Evolutionary conservation across 371 early-diverging fungal species (phyloP).

Genomic region (Mucor irregularis): DNA sequence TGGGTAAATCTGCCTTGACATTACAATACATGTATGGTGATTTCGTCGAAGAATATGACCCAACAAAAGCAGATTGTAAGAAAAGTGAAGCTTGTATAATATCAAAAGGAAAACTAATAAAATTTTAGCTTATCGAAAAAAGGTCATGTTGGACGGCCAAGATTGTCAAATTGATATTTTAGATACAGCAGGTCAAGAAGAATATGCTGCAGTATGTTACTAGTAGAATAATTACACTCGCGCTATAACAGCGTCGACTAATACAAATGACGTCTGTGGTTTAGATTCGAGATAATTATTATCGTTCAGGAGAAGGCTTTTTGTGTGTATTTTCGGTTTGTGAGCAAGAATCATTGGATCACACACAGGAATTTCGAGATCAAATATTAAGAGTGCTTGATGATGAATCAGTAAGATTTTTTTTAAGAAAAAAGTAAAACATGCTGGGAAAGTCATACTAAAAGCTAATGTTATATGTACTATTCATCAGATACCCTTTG

Average conservation of each 20-base stretch:
- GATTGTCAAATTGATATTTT: constrained; percentile 88
- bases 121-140: constrained; percentile 59
- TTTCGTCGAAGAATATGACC: constrained; percentile 92
- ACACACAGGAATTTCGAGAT: constrained; percentile 82
- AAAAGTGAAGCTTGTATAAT: no score
- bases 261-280: no score
- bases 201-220: constrained; percentile 66
- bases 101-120: neutral
- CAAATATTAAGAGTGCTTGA: constrained; percentile 84
- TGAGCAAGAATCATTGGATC: constrained; percentile 78
- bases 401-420: constrained; percentile 63
- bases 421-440: neutral
- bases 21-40: constrained; percentile 90
- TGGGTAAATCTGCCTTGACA: constrained; percentile 87
- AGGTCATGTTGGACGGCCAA: constrained; percentile 60
- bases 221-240: no score
- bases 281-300: constrained; percentile 87
- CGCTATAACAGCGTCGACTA: neutral
- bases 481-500: constrained; percentile 81
- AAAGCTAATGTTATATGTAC: no score
- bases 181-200: constrained; percentile 92
- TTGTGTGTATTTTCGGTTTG: constrained; percentile 81
- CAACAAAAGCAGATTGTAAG: constrained; percentile 83
- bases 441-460: neutral
- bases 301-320: constrained; percentile 87